phyloP scores from a whole-genome alignment of 2,329 filamentous ascomycete genomes.

The Sarocladiaceae sp. region DNA sequence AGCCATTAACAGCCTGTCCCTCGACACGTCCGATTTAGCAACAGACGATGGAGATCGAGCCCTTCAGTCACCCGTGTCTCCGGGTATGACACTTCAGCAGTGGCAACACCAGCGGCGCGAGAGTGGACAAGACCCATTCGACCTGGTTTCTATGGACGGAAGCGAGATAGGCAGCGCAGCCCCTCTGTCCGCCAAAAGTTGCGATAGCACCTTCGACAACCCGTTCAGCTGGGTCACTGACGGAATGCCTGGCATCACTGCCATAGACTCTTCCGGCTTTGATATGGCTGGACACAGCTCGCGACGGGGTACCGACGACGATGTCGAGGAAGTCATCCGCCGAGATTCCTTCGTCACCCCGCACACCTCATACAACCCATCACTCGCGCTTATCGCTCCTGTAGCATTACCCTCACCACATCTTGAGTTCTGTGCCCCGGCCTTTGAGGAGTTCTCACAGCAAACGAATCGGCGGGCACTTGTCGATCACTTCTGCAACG shows the following conservation, averaged over 20 bases:
- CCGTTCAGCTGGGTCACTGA: not conserved
- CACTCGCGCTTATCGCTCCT: conserved; percentile 20
- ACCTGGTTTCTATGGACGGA: not conserved
- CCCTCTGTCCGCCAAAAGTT: conserved; percentile 1
- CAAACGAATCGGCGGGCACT: conserved; percentile 47
- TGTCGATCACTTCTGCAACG: conserved; percentile 58
- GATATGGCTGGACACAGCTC: not conserved
- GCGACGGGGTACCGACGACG: conserved; percentile 15
- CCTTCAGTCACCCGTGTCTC: not conserved
- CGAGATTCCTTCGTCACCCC: conserved; percentile 12
- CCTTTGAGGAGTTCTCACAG: conserved; percentile 51
- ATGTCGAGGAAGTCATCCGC: conserved; percentile 23
- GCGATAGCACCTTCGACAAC: not conserved
- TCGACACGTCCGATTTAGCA: conserved; percentile 15
- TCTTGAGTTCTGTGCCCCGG: conserved; percentile 45
- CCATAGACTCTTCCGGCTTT: conserved; percentile 1
- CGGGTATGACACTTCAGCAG: conserved; percentile 5
- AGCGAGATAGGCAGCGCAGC: not conserved
- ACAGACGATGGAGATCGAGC: conserved; percentile 11
- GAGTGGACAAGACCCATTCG: not conserved
- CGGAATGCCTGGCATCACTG: not conserved
- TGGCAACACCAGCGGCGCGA: conserved; percentile 11
- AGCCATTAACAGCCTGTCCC: conserved; percentile 14
- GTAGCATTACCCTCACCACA: conserved; percentile 21
- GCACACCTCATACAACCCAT: conserved; percentile 16